Percentiles rank a stretch among this genome's conserved stretches.
These are phyloP conservation scores for Neoarthrinium moseri DNA, from an alignment of 2,329 filamentous ascomycete species.

Conservation along the genomic window DNA sequence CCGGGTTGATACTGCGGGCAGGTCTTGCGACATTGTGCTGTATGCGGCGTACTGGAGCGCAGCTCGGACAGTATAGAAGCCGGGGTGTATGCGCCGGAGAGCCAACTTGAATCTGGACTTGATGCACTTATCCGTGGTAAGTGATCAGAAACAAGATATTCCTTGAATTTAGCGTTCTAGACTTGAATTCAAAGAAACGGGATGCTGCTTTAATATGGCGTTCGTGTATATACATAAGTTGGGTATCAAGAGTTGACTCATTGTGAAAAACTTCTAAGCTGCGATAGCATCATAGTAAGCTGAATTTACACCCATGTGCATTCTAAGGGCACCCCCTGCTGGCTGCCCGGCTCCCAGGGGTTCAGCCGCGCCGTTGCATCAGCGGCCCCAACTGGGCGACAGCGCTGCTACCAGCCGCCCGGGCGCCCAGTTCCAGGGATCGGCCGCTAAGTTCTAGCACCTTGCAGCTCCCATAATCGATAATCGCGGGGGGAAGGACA, in stretches of 20 bases:
- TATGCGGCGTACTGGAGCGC: constrained; percentile 20
- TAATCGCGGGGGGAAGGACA: not conserved
- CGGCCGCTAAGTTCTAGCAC: constrained; percentile 10
- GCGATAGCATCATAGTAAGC: constrained; percentile 5
- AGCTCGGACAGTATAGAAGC: constrained; percentile 24
- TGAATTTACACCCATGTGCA: constrained; percentile 1
- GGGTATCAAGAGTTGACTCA: constrained; percentile 17
- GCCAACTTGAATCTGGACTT: constrained; percentile 22
- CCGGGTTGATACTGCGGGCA: constrained; percentile 21
- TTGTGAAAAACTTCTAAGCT: constrained; percentile 8
- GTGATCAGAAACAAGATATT: not conserved
- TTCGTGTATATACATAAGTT: not conserved
- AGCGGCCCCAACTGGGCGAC: not conserved
- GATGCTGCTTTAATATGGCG: not conserved
- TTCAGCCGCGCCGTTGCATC: not conserved
- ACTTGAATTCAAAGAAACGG: not conserved
- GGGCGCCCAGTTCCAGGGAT: constrained; percentile 3
- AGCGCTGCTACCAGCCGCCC: no score
- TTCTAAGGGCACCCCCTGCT: constrained; percentile 2
- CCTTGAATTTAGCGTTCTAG: no score
- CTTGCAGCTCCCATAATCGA: not conserved
- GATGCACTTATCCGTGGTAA: not conserved
- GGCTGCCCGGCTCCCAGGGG: not conserved
- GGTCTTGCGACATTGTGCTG: constrained; percentile 28
- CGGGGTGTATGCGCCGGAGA: constrained; percentile 14